Percentiles rank a stretch among this genome's conserved stretches.
Conservation (phyloP, 768 basidiomycete species). For the Kwoniella dejecticola region DNA sequence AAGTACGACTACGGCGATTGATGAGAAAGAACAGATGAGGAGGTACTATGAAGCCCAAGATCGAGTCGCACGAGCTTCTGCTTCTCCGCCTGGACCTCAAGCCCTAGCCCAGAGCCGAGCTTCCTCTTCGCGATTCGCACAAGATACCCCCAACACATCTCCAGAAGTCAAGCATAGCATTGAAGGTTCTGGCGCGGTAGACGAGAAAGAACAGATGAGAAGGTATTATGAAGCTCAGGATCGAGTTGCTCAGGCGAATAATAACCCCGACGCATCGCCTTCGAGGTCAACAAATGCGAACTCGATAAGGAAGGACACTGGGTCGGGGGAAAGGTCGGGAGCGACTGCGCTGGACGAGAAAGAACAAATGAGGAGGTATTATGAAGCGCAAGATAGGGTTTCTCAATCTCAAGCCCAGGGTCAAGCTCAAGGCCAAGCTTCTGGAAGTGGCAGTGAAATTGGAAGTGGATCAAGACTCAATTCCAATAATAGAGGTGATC, state of each 20-base stretch:
- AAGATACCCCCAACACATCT: too few species aligned
- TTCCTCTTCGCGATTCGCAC: too few species aligned
- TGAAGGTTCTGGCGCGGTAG: background rate
- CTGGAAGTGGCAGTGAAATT: conserved; percentile 44
- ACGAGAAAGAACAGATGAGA: conserved; percentile 39
- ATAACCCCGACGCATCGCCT: background rate
- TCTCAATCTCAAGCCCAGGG: conserved; percentile 32
- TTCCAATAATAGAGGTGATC: conserved; percentile 12
- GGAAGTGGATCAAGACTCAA: conserved; percentile 25
- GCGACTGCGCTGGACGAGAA: conserved; percentile 3
- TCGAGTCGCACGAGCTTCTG: conserved; percentile 8
- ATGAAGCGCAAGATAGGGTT: conserved; percentile 20
- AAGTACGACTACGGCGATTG: conserved; percentile 4
- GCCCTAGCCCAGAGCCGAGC: too few species aligned
- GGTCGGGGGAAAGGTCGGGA: too few species aligned
- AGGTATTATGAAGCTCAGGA: conserved; percentile 48
- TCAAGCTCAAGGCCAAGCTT: too few species aligned
- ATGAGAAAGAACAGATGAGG: conserved; percentile 32
- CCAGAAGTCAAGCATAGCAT: too few species aligned
- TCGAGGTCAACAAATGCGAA: conserved; percentile 8
- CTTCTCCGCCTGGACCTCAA: background rate
- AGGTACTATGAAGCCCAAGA: conserved; percentile 27
- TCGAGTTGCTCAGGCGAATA: conserved; percentile 21
- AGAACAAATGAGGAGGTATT: conserved; percentile 23
- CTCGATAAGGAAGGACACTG: too few species aligned